Evolutionary conservation across 352 stramenopile species (phyloP).

Genomic region (Globisporangium splendens): DNA sequence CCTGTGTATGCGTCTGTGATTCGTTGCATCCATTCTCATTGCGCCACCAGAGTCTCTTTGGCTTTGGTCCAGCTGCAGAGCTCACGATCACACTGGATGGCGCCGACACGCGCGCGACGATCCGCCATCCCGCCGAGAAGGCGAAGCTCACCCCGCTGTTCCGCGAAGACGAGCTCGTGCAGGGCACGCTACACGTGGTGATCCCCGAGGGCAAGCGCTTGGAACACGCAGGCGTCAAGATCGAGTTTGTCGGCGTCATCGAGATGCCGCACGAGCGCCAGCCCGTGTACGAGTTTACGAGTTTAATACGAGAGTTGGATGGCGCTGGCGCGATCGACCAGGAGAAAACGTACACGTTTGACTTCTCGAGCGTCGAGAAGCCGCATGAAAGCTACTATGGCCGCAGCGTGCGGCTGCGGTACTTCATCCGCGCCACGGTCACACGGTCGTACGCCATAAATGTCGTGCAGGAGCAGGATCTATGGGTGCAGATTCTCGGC

Average conservation of each 20-base stretch:
- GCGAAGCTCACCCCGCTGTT: slow-evolving; percentile 49
- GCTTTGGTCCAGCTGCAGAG: slow-evolving; percentile 16
- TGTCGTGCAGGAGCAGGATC: slow-evolving; percentile 91
- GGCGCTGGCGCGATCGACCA: slow-evolving; percentile 61
- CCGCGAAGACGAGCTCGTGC: slow-evolving; percentile 49
- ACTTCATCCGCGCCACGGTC: slow-evolving; percentile 94
- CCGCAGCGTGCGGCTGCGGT: slow-evolving; percentile 93
- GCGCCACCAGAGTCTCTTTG: slow-evolving; percentile 13
- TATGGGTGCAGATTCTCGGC: slow-evolving; percentile 86
- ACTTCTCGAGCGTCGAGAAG: slow-evolving; percentile 94
- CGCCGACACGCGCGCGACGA: slow-evolving; percentile 8
- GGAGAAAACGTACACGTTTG: slow-evolving; percentile 83
- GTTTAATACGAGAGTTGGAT: slow-evolving; percentile 88
- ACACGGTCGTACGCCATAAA: slow-evolving; percentile 90
- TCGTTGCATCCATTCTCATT: no score
- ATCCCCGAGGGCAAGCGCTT: slow-evolving; percentile 90
- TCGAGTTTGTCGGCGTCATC: slow-evolving; percentile 95
- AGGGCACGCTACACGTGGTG: slow-evolving; percentile 56
- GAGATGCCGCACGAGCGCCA: slow-evolving; percentile 81
- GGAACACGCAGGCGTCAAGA: slow-evolving; percentile 95
- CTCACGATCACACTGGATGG: slow-evolving; percentile 14
- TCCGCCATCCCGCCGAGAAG: slow-evolving; percentile 25
- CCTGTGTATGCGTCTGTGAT: neutral
- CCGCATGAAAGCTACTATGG: slow-evolving; percentile 97
- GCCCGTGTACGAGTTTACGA: slow-evolving; percentile 91